Evolutionary conservation across 345 rosid genomes (phyloP).

Genomic region (Conringia planisiliqua): DNA sequence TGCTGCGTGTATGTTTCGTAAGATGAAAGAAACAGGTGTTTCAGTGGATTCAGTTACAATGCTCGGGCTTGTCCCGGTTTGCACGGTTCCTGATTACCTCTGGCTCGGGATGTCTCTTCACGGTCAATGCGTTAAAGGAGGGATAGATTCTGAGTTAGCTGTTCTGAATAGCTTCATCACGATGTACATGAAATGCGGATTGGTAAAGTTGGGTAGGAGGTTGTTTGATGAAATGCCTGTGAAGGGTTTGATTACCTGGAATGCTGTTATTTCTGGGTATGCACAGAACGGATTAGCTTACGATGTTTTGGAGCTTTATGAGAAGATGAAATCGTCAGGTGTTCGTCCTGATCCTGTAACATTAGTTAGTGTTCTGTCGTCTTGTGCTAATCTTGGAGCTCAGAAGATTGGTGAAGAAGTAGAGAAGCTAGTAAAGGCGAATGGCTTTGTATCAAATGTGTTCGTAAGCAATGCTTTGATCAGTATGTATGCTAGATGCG

Average conservation of each 20-base stretch:
- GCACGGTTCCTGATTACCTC: conserved; percentile 47
- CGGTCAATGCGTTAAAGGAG: conserved; percentile 52
- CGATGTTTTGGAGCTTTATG: conserved; percentile 62
- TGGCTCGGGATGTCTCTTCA: conserved; percentile 63
- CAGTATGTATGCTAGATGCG: conserved; percentile 90
- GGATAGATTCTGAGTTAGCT: conserved; percentile 51
- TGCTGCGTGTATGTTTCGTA: conserved; percentile 46
- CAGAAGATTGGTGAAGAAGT: conserved; percentile 55
- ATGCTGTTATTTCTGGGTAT: conserved; percentile 81
- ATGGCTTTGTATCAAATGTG: conserved; percentile 49
- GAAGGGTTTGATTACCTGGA: conserved; percentile 78
- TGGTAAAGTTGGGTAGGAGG: conserved; percentile 43
- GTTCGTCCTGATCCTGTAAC: conserved; percentile 71
- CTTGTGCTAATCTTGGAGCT: conserved; percentile 85
- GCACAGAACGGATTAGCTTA: conserved; percentile 78
- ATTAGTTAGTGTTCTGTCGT: conserved; percentile 76
- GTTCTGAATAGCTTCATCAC: conserved; percentile 69
- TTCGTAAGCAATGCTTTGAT: conserved; percentile 69
- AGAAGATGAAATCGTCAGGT: conserved; percentile 51
- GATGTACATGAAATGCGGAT: conserved; percentile 78
- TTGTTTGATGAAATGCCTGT: conserved; percentile 56
- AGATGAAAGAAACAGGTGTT: conserved; percentile 60
- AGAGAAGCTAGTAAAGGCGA: conserved; percentile 42
- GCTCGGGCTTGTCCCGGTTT: conserved; percentile 66
- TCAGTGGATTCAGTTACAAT: conserved; percentile 55